phyloP scores from a whole-genome alignment of 768 basidiomycete genomes.

The Kwoniella botswanensis region DNA sequence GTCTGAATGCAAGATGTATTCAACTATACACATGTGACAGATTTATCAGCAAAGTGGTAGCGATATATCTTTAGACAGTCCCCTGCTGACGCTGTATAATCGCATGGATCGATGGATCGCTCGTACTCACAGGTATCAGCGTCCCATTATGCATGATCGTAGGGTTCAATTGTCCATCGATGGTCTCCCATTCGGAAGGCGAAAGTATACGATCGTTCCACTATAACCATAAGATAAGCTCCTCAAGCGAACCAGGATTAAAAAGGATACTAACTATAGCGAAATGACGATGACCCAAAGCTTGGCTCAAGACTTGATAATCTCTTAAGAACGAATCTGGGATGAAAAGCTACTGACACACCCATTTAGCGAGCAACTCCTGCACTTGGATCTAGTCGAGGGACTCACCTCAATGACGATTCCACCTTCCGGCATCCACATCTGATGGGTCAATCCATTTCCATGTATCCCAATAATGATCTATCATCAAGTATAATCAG shows the following conservation, averaged over 20 bases:
- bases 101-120: too few relatives aligned
- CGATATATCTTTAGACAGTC: too few relatives aligned
- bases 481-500: background rate
- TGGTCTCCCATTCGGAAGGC: conserved; percentile 24
- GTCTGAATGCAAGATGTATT: background rate
- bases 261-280: background rate
- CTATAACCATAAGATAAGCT: background rate
- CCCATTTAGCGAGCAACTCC: too few relatives aligned
- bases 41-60: too few relatives aligned
- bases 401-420: conserved; percentile 33
- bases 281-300: background rate
- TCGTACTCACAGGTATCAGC: conserved; percentile 24
- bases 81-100: too few relatives aligned
- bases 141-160: conserved; percentile 31
- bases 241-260: too few relatives aligned
- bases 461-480: conserved; percentile 45
- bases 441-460: conserved; percentile 36
- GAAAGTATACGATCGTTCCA: conserved; percentile 32
- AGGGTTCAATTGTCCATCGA: conserved; percentile 14
- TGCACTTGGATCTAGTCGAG: too few relatives aligned
- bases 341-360: background rate
- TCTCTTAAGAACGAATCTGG: conserved; percentile 26
- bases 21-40: background rate
- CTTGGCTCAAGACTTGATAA: conserved; percentile 14
- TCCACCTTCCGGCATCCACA: conserved; percentile 35